These are phyloP conservation scores for Ceratocystis smalleyi DNA, from an alignment of 2,329 filamentous ascomycete species.

Conservation along the genomic window DNA sequence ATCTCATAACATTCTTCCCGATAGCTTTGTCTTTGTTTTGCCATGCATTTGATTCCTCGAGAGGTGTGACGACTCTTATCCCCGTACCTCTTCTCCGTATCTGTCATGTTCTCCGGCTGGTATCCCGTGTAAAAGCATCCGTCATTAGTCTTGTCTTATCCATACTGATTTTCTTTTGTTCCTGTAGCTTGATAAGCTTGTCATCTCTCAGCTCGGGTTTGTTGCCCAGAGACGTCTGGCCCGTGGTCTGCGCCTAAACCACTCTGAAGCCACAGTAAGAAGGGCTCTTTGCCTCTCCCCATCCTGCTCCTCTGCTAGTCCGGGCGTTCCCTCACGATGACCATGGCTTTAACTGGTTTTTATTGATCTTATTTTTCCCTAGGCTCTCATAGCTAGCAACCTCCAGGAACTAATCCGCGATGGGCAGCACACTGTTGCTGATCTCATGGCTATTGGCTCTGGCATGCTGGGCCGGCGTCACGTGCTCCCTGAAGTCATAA, in stretches of 20 bases:
- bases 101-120: neutral
- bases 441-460: slow-evolving; percentile 81
- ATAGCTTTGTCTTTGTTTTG: neutral
- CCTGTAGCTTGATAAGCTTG: slow-evolving; percentile 79
- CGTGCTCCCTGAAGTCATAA: slow-evolving; percentile 67
- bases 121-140: neutral
- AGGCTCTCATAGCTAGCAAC: slow-evolving; percentile 73
- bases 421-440: slow-evolving; percentile 80
- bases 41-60: slow-evolving; percentile 35
- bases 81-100: neutral
- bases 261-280: slow-evolving; percentile 66
- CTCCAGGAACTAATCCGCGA: slow-evolving; percentile 94
- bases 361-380: neutral
- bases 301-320: neutral
- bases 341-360: neutral
- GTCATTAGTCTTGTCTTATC: too few relatives aligned
- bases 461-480: slow-evolving; percentile 89
- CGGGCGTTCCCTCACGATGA: slow-evolving; percentile 13
- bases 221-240: slow-evolving; percentile 80
- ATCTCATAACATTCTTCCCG: too few relatives aligned
- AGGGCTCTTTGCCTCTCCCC: neutral
- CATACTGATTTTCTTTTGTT: slow-evolving; percentile 1
- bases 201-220: slow-evolving; percentile 74
- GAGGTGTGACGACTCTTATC: slow-evolving; percentile 26
- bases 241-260: slow-evolving; percentile 75